phyloP scores from a whole-genome alignment of 805 yeast genomes.

The Citeromyces nyonsensis region DNA sequence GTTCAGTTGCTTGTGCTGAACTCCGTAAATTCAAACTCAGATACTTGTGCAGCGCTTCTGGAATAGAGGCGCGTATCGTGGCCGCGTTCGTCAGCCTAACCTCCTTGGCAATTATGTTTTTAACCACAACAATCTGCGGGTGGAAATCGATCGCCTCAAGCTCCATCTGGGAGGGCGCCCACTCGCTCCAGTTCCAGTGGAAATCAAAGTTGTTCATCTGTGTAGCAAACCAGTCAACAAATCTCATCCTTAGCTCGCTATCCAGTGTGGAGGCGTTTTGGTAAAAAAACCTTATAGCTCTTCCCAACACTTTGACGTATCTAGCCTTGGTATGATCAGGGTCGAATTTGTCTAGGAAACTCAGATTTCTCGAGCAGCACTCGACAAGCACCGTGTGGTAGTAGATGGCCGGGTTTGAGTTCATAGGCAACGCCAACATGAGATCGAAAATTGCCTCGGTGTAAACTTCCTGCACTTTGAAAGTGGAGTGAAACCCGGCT shows the following conservation, averaged over 20 bases:
- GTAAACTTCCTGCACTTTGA: conserved; percentile 85
- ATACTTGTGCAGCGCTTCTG: conserved; percentile 34
- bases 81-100: conserved; percentile 65
- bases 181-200: conserved; percentile 97
- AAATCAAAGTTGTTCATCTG: conserved; percentile 90
- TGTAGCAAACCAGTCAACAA: conserved; percentile 81
- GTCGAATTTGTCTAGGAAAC: conserved; percentile 13
- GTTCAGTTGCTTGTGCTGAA: conserved; percentile 20
- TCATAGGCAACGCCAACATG: conserved; percentile 56
- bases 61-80: conserved; percentile 59
- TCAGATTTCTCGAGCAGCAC: conserved; percentile 71
- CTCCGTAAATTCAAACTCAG: conserved; percentile 23
- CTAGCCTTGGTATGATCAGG: conserved; percentile 16
- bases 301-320: conserved; percentile 89
- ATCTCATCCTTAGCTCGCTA: conserved; percentile 57
- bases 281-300: conserved; percentile 78
- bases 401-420: conserved; percentile 57
- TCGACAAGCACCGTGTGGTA: conserved; percentile 77
- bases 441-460: conserved; percentile 69
- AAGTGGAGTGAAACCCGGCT: conserved; percentile 37
- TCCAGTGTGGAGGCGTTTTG: conserved; percentile 52
- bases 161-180: conserved; percentile 46
- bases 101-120: conserved; percentile 72
- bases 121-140: conserved; percentile 61
- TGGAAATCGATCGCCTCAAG: conserved; percentile 35